Percentiles rank a stretch among this genome's conserved stretches.
Conservation (phyloP, 345 rosid species). For the Eutrema heterophyllum region DNA sequence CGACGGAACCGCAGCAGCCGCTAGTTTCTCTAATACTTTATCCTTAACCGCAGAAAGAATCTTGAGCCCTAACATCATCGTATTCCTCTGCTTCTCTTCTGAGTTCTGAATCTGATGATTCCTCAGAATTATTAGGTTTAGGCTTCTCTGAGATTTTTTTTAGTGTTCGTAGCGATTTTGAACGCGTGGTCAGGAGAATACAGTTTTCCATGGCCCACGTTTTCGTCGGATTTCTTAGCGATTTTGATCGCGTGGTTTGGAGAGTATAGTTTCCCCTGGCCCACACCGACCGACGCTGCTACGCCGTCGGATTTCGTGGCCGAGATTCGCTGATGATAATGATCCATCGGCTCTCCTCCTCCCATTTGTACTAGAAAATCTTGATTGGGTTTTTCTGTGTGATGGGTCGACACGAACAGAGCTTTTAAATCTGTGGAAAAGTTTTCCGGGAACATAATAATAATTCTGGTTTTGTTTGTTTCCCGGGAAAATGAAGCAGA, state of each 20-base stretch:
- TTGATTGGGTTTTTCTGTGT: neutral
- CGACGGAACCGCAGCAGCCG: conserved; percentile 40
- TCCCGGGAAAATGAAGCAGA: conserved; percentile 23
- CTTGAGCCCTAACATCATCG: conserved; percentile 26
- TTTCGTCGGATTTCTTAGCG: conserved; percentile 3
- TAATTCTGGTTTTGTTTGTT: conserved; percentile 20
- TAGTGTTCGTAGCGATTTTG: conserved; percentile 6
- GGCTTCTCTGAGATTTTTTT: neutral
- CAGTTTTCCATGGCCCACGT: conserved; percentile 17
- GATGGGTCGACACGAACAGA: conserved; percentile 16
- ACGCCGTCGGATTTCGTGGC: conserved; percentile 23
- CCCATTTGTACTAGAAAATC: neutral
- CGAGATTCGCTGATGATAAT: neutral
- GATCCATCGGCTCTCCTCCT: conserved; percentile 8
- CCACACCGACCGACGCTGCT: conserved; percentile 3
- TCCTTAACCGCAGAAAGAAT: conserved; percentile 40
- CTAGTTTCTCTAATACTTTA: conserved; percentile 41
- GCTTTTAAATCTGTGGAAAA: conserved; percentile 1
- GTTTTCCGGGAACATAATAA: neutral
- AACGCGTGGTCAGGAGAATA: conserved; percentile 33
- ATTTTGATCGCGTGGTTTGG: conserved; percentile 26
- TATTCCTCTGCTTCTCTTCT: neutral
- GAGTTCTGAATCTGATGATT: neutral
- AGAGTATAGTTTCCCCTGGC: conserved; percentile 26
- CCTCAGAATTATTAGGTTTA: neutral